Evolutionary conservation across 176 grass and related monocot species (phyloP), one percentile per base, ranked within the genome.

Genomic region (Carex pumila): DNA sequence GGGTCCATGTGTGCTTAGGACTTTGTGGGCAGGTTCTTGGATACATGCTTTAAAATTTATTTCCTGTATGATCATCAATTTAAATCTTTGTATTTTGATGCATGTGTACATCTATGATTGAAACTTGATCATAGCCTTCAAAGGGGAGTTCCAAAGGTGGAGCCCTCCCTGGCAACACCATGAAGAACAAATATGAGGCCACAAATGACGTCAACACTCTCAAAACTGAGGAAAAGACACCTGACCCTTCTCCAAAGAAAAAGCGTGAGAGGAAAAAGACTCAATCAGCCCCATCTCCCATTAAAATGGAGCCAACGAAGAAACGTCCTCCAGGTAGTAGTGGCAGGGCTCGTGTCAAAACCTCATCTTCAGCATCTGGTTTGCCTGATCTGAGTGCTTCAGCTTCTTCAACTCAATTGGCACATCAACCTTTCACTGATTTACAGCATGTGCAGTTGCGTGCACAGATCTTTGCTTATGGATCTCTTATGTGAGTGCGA

Each of bases 381-480:
- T 83, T 94, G 72, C 81, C 79, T 86, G 88, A 92, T 70, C 75
- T 92, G 43, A 91, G 85, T 78, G 60, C 76, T 81, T 91, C 83
- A 67, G 34, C 85, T 87, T 85, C 72, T 80, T 85, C 61, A 85
- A 85, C 85, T 91, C 86, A 84, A 81, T 83, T 84, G 83, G 88
- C 34, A 21, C 85, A 88, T 41, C 89, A 92, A 61, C 87, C 95
- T 82, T 97, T 97, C 82, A 97, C 95, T 81, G 95, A 97, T 69
- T 61, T 87, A 84, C 95, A 97, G 49, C 95, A 97, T 81, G 79
- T 97, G 72, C 92, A 97, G 80, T 81, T 97, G 52, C 95, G 95
- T 47, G 92, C 95, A 79, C 95, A 97, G 68, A 97, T 97, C 61
- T 94, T 97, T 94, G 95, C 94, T 76, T 97, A 97, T 80, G 97